A percentile compares a stretch with the other conserved stretches of the same genome.
phyloP scores from a whole-genome alignment of 306 rosid genomes.

The Dryas octopetala region DNA sequence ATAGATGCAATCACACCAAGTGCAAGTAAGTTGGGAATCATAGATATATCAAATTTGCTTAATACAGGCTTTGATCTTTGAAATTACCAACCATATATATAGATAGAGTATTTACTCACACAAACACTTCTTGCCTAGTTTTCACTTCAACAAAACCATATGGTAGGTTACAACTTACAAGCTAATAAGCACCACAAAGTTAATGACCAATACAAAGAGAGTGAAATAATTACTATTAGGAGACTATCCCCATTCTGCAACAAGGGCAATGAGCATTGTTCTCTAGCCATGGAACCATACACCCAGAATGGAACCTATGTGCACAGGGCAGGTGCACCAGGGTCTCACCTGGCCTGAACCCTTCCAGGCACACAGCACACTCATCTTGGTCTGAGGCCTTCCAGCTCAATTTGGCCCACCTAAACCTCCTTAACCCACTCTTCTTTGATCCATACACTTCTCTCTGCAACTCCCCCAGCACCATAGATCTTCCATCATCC shows the following conservation, averaged over 20 bases:
- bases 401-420: conserved; percentile 71
- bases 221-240: conserved; percentile 9
- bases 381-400: conserved; percentile 61
- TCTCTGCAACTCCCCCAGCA: conserved; percentile 34
- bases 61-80: background rate
- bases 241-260: conserved; percentile 49
- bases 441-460: conserved; percentile 46
- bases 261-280: conserved; percentile 78
- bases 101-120: background rate
- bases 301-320: conserved; percentile 68
- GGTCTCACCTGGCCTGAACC: conserved; percentile 47
- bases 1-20: no score
- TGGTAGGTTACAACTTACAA: background rate
- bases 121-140: background rate
- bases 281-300: conserved; percentile 82
- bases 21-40: no score
- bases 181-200: background rate
- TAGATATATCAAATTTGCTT: no score
- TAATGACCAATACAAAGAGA: background rate
- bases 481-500: conserved; percentile 27
- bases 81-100: background rate
- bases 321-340: conserved; percentile 70
- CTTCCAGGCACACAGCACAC: conserved; percentile 68
- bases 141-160: background rate
- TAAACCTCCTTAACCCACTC: conserved; percentile 49